These are phyloP conservation scores for Acanthamoeba polyphaga DNA, from an alignment of 208 protist genomes.

Conservation along the genomic window DNA sequence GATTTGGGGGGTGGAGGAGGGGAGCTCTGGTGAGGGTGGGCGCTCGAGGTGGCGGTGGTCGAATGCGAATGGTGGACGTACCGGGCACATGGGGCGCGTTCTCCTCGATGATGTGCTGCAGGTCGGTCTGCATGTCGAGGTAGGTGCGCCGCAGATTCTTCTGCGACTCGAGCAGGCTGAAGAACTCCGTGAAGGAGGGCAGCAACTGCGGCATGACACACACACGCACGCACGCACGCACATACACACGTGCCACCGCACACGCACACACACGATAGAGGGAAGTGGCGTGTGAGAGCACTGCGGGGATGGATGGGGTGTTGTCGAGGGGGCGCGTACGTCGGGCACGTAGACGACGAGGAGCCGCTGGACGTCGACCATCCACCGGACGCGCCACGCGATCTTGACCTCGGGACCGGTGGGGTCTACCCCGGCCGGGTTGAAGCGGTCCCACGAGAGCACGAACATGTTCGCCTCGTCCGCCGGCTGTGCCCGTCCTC, in stretches of 20 bases:
- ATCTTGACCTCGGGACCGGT: constrained; percentile 49
- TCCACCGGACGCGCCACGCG: constrained; percentile 60
- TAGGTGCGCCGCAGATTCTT: constrained; percentile 65
- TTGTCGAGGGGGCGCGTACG: not conserved
- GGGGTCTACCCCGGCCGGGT: constrained; percentile 13
- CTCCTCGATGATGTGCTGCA: constrained; percentile 53
- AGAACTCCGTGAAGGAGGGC: constrained; percentile 61
- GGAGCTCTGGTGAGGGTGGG: not conserved
- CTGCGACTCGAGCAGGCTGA: constrained; percentile 42
- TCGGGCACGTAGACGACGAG: constrained; percentile 58
- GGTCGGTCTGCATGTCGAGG: constrained; percentile 23
- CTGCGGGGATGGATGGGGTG: no score
- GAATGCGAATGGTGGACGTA: not conserved
- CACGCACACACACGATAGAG: no score
- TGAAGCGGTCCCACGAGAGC: constrained; percentile 68
- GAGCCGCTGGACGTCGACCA: constrained; percentile 26
- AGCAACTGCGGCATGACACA: not conserved
- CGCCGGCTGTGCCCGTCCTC: not conserved
- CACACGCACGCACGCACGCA: not conserved
- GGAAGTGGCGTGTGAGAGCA: not conserved
- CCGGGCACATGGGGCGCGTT: not conserved
- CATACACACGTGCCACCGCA: not conserved
- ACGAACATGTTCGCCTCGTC: constrained; percentile 52
- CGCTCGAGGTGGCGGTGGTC: not conserved
- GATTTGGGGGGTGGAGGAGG: no score